Base-by-base conservation (phyloP, 106 monocot species). In the Acorus calamus region DNA sequence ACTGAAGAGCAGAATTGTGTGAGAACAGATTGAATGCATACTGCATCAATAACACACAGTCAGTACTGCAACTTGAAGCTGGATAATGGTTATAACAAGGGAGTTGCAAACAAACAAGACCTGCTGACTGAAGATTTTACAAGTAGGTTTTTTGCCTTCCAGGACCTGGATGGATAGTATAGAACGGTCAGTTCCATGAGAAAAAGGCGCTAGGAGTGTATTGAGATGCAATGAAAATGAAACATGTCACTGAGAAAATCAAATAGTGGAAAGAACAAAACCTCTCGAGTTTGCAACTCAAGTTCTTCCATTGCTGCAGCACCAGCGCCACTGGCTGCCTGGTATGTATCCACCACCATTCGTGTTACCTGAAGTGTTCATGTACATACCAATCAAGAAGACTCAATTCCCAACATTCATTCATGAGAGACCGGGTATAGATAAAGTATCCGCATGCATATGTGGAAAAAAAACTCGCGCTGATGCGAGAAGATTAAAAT, bases 281-380 rank as follows among this genome's bases (percentile, higher is more conserved):
- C 98, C 87, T 98, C 98, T 59, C 83, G 80, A 57, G 92, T 98
- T 67, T 98, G 98, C n/a, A 80, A 72, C 60, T 76, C 71, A 59
- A 98, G 91, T 73, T 98, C 98, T 76, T 92, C 88, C 98, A 98
- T 98, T 69, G 98, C 98, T 61, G 91, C 98, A 56, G 98, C 91
- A 70, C 98, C 98, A 47, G 98, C 98, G 49, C 98, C 98, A 81
- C 98, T 98, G 6, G 98, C 98, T 74, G 98, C 98, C 69, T 98
- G 98, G 60, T 98, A 98, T 8, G 98, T 98, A 67, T 92, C 92
- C 44, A 98, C 98, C 55, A 98, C 92, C 98, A 98, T 98, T 59
- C 98, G 78, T 14, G 85, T 67, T 44, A 98, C 92, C 98, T 98
- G 57, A 28, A 28, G 28, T 28, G n/a, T 53, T 65, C 3, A 74